phyloP scores from a whole-genome alignment of 306 rosid genomes.

The Rosa multiflora region DNA sequence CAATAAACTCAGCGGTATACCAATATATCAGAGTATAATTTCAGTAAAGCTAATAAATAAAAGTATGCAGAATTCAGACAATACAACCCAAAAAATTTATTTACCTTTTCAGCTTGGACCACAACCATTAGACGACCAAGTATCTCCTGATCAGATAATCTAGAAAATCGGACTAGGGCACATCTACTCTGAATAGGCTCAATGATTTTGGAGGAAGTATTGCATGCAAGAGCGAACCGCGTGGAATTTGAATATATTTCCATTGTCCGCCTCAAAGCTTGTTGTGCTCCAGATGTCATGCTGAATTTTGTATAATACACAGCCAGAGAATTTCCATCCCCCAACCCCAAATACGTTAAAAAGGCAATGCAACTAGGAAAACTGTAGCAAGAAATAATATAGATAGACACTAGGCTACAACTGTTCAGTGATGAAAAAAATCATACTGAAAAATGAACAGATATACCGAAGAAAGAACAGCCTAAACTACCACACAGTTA shows the following conservation, averaged over 20 bases:
- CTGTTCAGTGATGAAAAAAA: not conserved
- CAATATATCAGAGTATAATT: not conserved
- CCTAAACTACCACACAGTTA: not conserved
- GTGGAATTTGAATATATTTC: constrained; percentile 93
- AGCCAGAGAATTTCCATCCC: not conserved
- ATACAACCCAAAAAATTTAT: not conserved
- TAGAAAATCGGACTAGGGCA: constrained; percentile 85
- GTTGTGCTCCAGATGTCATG: constrained; percentile 98
- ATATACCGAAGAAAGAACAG: not conserved
- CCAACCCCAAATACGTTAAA: not conserved
- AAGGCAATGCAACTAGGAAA: not conserved
- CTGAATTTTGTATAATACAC: constrained; percentile 35
- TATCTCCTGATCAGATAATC: constrained; percentile 88
- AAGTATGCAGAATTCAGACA: not conserved
- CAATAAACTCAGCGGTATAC: not conserved
- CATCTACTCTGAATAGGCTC: constrained; percentile 99
- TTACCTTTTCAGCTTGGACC: constrained; percentile 88
- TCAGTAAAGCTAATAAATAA: not conserved
- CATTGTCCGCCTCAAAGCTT: constrained; percentile 94
- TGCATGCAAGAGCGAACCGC: constrained; percentile 96
- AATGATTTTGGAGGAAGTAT: constrained; percentile 82
- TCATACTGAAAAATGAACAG: not conserved
- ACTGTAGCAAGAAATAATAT: not conserved
- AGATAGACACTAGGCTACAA: not conserved
- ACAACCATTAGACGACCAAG: constrained; percentile 87